Evolutionary conservation across 495 filamentous ascomycete genomes (phyloP).

Genomic region (Penicillium tannophilum): DNA sequence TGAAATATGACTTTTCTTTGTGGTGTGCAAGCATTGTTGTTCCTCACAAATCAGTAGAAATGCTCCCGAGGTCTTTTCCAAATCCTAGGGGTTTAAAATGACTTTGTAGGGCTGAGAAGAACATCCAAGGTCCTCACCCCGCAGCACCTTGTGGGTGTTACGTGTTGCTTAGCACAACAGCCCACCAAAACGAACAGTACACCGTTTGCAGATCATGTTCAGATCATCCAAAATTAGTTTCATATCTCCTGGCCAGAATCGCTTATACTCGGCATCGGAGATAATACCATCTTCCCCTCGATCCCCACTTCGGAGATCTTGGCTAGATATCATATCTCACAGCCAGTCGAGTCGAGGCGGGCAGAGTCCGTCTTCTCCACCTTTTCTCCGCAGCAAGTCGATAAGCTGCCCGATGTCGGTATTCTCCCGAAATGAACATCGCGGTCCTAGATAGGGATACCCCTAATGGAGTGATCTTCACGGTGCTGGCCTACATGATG

Average conservation of each 20-base stretch:
- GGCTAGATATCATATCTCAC: slow-evolving; percentile 1
- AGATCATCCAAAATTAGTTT: neutral
- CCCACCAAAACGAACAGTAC: neutral
- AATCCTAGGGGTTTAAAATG: neutral
- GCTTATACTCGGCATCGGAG: neutral
- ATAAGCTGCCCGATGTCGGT: slow-evolving; percentile 23
- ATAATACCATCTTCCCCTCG: neutral
- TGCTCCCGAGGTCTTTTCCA: neutral
- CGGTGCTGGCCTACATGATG: neutral
- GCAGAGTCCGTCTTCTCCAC: slow-evolving; percentile 11
- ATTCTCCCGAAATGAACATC: neutral
- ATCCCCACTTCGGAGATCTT: neutral
- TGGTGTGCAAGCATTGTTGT: neutral
- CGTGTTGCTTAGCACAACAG: neutral
- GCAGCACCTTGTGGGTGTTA: slow-evolving; percentile 18
- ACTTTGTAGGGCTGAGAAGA: slow-evolving; percentile 15
- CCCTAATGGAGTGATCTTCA: slow-evolving; percentile 17
- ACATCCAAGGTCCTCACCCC: slow-evolving; percentile 29
- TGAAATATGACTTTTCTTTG: slow-evolving; percentile 32
- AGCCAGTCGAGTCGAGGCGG: neutral
- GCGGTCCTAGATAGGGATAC: neutral
- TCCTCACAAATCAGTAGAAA: neutral
- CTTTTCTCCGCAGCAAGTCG: slow-evolving; percentile 8
- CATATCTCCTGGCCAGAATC: neutral
- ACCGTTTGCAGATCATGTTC: too few species aligned